Evolutionary conservation across 176 grass and related monocot genomes (phyloP), one percentile per base, ranked within the genome.

Genomic region (Carex scoparia): DNA sequence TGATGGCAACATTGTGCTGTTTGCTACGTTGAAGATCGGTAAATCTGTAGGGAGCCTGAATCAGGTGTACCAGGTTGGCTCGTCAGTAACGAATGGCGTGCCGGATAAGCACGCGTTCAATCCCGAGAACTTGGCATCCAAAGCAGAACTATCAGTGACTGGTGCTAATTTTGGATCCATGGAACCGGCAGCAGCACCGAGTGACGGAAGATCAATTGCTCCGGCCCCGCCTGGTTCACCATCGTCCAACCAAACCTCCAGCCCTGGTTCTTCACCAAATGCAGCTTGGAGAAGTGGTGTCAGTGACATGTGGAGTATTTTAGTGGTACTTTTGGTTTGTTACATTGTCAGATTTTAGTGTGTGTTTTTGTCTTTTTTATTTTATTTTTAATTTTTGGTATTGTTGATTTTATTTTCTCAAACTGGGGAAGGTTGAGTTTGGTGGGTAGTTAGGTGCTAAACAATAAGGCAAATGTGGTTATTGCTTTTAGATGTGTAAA

Each of bases 31-130:
- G 81, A 89, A 89, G 60, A 87, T 98, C 37, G 73, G 42, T 1
- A 72, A 48, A 7, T 85, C 85, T 1, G 33, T 69, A 28, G 19
- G 80, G n/a, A 56, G 11, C 19, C 79, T 93, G 49, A 98, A 94
- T 78, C 90, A 91, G 64, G 89, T 98, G 84, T 98, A 91, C 91
- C 91, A 98, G 88, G 91, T 93, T 4, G 89, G 91, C 0, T 75
- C 91, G 2, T 27, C 46, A 18, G 86, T 98, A 28, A 38, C 30
- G 18, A 23, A 32, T 9, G 88, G 91, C 1, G 83, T 62, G 58
- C 95, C 93, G 4, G 79, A 1, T 11, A 79, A 87, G 77, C 95
- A 95, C 76, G 86, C 81, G 4, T 90, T 94, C 37, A 65, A 0
- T 0, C 2, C 61, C 35, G 89, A 84, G 2, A 98, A 95, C 80